Evolutionary conservation across 2,329 filamentous ascomycete genomes (phyloP), one percentile per base, ranked within the genome.

Genomic region (Pseudocercospora eumusae): DNA sequence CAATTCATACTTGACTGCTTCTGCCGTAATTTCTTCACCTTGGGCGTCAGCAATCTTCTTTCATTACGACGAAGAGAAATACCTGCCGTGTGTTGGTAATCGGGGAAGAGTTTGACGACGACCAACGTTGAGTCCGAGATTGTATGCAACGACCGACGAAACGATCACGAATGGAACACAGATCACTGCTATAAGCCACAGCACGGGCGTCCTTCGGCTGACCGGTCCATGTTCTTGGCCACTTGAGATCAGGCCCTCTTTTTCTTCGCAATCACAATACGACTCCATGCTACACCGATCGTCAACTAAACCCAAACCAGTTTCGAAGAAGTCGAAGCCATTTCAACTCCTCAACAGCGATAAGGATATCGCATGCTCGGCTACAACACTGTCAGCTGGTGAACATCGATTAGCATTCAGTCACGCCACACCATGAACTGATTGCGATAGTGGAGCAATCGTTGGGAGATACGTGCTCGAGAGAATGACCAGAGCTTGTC

Each of bases 1-100:
- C 27, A 56, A 36, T 28, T 56, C 27, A n/a, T 33, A 40, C 18
- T 40, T n/a, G 33, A 23, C 15, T 36, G 52, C 52, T 36, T 56
- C 25, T 56, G n/a, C 36, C 11, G 52, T 56, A 28, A 56, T 56
- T 33, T 33, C 52, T 56, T 10, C 25, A 20, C 3, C 18, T 7
- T 25, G 15, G 33, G 28, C 23, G 10, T 10, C 13, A 28, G 18
- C 27, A 36, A 25, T 9, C 23, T 15, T 10, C 3, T 36, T 10
- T 36, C 28, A 10, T 36, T 36, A 36, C 3, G 52, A 10, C 6
- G 23, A 40, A 21, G 18, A 15, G n/a, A 10, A 11, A 56, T 23
- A 31, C 27, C 6, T 21, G 36, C 52, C 52, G 23, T 56, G 9
- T 13, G 52, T 56, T 28, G 52, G 52, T 21, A 56, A 21, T 15